phyloP scores from a whole-genome alignment of 495 filamentous ascomycete genomes.

The Eremomyces bilateralis region DNA sequence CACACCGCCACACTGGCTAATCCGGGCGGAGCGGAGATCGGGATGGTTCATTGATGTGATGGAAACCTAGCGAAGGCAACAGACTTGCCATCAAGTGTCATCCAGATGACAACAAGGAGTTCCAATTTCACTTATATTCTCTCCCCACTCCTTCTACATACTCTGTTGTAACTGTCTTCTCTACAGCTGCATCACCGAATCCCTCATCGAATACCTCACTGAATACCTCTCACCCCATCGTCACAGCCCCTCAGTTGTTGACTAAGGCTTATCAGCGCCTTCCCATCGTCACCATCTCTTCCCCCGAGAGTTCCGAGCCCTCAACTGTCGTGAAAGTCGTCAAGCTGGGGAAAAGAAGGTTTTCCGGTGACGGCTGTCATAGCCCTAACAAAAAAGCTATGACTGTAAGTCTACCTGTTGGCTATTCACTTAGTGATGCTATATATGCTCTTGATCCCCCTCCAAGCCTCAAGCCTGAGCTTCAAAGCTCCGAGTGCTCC shows the following conservation, averaged over 20 bases:
- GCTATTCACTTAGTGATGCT: background rate
- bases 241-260: background rate
- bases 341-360: conserved; percentile 73
- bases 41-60: too few relatives aligned
- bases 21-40: too few relatives aligned
- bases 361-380: conserved; percentile 49
- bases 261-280: too few relatives aligned
- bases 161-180: background rate
- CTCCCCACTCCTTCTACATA: background rate
- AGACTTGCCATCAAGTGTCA: too few relatives aligned
- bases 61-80: too few relatives aligned
- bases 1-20: too few relatives aligned
- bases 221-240: background rate
- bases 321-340: conserved; percentile 14
- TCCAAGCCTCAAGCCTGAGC: background rate
- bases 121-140: background rate
- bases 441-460: background rate
- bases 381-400: conserved; percentile 64
- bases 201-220: background rate
- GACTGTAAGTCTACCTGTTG: conserved; percentile 53
- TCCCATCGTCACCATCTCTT: background rate
- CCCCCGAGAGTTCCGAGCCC: background rate
- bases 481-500: background rate
- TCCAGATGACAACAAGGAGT: too few relatives aligned
- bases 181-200: background rate